Conservation (phyloP, 2,329 filamentous ascomycete species). For the Aureobasidium mangrovei region DNA sequence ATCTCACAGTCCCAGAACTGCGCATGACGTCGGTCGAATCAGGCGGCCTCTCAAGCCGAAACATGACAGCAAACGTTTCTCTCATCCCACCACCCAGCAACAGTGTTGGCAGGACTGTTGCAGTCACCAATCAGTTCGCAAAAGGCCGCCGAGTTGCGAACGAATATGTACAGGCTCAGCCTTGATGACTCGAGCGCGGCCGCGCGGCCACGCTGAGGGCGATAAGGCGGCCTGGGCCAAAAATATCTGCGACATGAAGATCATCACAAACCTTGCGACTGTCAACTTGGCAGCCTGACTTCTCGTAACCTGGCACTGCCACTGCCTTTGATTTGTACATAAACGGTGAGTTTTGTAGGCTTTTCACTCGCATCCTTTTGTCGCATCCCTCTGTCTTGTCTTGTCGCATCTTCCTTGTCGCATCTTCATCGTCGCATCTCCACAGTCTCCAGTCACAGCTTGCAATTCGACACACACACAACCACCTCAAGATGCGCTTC, state of each 20-base stretch:
- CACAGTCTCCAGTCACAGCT: not conserved
- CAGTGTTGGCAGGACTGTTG: no score
- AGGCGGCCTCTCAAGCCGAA: no score
- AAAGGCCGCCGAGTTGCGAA: no score
- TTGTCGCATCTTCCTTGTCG: not conserved
- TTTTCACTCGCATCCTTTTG: not conserved
- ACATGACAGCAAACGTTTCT: no score
- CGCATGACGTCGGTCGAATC: no score
- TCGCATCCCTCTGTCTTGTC: not conserved
- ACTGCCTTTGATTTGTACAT: not conserved
- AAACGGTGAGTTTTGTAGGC: not conserved
- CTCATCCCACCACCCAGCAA: no score
- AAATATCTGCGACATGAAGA: slow-evolving; percentile 5
- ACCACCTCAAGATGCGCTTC: slow-evolving; percentile 9
- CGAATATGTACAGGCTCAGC: no score
- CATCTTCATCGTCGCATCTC: not conserved
- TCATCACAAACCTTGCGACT: slow-evolving; percentile 1
- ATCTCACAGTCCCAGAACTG: no score
- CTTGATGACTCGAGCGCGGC: no score
- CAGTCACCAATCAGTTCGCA: no score
- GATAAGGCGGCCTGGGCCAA: slow-evolving; percentile 1
- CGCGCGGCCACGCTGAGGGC: not conserved
- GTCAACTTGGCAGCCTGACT: slow-evolving; percentile 4
- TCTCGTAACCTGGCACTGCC: slow-evolving; percentile 4
- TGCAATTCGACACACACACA: not conserved